Conservation (phyloP, 2,329 filamentous ascomycete species). For the Fusarium sp. region DNA sequence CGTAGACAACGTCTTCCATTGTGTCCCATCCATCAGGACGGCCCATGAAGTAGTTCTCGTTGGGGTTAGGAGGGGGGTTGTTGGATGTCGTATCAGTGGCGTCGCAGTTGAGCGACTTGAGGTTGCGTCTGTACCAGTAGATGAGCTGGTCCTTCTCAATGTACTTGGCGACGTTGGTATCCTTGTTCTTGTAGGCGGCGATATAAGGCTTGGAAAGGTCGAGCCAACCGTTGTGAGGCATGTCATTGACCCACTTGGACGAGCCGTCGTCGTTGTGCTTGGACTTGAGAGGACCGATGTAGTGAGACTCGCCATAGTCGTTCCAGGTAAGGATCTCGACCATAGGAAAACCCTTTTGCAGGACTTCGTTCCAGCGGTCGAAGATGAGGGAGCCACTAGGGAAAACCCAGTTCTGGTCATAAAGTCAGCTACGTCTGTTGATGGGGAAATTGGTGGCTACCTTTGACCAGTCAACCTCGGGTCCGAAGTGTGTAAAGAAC, state of each 20-base stretch:
- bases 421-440: slow-evolving; percentile 50
- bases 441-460: not conserved
- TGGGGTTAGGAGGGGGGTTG: slow-evolving; percentile 53
- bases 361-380: slow-evolving; percentile 63
- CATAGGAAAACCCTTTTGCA: slow-evolving; percentile 58
- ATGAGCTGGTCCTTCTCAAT: slow-evolving; percentile 61
- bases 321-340: slow-evolving; percentile 60
- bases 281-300: slow-evolving; percentile 60
- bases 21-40: slow-evolving; percentile 61
- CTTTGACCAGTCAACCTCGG: slow-evolving; percentile 30
- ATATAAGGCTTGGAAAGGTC: slow-evolving; percentile 65
- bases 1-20: slow-evolving; percentile 61
- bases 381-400: slow-evolving; percentile 68
- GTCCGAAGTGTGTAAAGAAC: slow-evolving; percentile 61
- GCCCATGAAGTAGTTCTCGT: slow-evolving; percentile 63
- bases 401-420: slow-evolving; percentile 67
- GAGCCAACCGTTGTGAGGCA: slow-evolving; percentile 62
- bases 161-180: slow-evolving; percentile 51
- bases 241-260: slow-evolving; percentile 61
- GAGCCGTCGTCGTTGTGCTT: slow-evolving; percentile 55
- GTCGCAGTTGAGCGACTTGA: slow-evolving; percentile 58
- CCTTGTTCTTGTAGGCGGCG: slow-evolving; percentile 61
- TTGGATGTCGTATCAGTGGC: slow-evolving; percentile 61
- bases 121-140: slow-evolving; percentile 67
- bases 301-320: slow-evolving; percentile 66